Base-by-base conservation (phyloP, 2,329 filamentous ascomycete genomes). In the Aschersonia sp. region DNA sequence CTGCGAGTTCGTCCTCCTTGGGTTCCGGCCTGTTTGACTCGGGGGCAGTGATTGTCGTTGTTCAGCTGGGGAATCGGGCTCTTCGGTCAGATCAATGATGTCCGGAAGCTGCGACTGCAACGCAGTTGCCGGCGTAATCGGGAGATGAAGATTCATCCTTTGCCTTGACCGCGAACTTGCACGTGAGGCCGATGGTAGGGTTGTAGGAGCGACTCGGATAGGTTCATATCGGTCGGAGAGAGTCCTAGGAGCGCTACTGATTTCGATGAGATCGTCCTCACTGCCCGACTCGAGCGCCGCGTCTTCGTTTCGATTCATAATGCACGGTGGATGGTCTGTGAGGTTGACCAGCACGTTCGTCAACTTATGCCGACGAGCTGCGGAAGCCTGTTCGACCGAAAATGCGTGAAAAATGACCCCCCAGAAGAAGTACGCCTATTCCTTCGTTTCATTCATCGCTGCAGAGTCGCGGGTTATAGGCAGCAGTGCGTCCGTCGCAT, bases 21-120 rank as follows among this genome's bases (percentile, higher is more conserved):
- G 65, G 47, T 72, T 68, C 43, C 62, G 56, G 10, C 53, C 51
- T 30, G 47, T 30, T 39, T 32, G 45, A 29, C n/a, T 41, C 22
- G 47, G 47, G 30, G 48, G 50, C 30, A 58, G 66, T 47, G 64
- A 53, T 29, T 48, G 49, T 41, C 66, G 61, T 53, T 63, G 61
- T 44, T 66, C 54, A 6, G 55, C 50, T 5, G 70, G 69, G 14
- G 69, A 73, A 55, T 74, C 71, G 0, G 71, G 69, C 52, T 74
- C 72, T 8, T 62, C 64, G 0, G 72, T 75, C 44, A 76, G 58
- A 49, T 76, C 72, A 42, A 76, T 75, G 11, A 74, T 59, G n/a
- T 39, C n/a, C 35, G 37, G 46, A n/a, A 12, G 45, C 6, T 35
- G 46, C 32, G 32, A 32, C 44, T 43, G 47, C 29, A 37, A 5